These are phyloP conservation scores for Tubosaeta sp. DNA, from an alignment of 768 basidiomycete genomes.

Conservation along the genomic window DNA sequence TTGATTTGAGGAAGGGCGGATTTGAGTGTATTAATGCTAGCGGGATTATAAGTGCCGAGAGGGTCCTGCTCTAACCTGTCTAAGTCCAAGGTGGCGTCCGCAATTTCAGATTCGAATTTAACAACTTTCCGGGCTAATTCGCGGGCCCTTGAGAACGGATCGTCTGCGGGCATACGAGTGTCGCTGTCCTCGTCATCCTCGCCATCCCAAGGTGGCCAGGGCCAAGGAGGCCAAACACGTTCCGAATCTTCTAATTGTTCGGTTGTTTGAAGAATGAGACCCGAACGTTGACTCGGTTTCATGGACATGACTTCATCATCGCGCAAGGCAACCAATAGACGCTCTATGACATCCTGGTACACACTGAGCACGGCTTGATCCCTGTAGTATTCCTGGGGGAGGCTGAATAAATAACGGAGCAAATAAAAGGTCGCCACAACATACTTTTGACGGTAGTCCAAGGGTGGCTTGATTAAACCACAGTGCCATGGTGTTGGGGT, in stretches of 20 bases:
- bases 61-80: constrained; percentile 77
- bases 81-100: constrained; percentile 76
- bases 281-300: constrained; percentile 13
- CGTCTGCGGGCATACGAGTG: constrained; percentile 29
- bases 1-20: constrained; percentile 69
- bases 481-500: constrained; percentile 80
- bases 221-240: constrained; percentile 71
- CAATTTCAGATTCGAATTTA: constrained; percentile 73
- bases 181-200: constrained; percentile 46
- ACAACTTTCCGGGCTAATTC: constrained; percentile 70
- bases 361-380: constrained; percentile 66
- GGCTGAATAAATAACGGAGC: background rate
- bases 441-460: constrained; percentile 84
- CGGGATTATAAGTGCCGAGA: constrained; percentile 84
- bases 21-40: constrained; percentile 63
- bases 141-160: constrained; percentile 44
- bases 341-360: constrained; percentile 66
- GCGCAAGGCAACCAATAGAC: constrained; percentile 58
- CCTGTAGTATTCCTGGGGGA: constrained; percentile 77
- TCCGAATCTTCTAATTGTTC: constrained; percentile 32
- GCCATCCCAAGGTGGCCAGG: constrained; percentile 83
- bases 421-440: background rate
- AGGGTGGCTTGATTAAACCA: constrained; percentile 82
- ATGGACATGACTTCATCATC: constrained; percentile 34
- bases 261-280: constrained; percentile 31